These are phyloP conservation scores for Rhododendron molle DNA, from an alignment of 148 eudicot species.

Conservation along the genomic window DNA sequence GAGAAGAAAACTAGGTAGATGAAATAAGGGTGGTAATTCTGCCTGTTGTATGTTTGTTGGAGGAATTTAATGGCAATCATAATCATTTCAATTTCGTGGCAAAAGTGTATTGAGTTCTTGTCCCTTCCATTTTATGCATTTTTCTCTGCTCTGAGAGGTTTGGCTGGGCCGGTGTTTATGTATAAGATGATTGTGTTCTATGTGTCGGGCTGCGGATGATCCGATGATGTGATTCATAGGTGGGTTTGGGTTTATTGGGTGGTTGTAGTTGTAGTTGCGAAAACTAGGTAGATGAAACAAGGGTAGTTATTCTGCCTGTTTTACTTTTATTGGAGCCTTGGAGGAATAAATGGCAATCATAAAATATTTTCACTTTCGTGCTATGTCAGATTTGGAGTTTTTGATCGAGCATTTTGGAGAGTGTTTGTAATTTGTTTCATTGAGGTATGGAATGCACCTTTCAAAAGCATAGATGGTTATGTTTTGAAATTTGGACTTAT, in stretches of 20 bases:
- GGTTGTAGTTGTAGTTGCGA: conserved; percentile 47
- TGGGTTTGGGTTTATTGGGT: conserved; percentile 76
- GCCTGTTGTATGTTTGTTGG: background rate
- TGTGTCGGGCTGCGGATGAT: conserved; percentile 41
- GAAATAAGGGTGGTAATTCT: background rate
- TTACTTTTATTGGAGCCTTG: background rate
- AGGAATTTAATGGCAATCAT: conserved; percentile 1
- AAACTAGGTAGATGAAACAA: conserved; percentile 26
- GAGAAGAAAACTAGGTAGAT: conserved; percentile 38
- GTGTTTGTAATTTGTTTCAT: background rate
- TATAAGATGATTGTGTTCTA: conserved; percentile 45
- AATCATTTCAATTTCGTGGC: background rate
- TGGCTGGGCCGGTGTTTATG: conserved; percentile 63
- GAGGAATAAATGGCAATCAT: conserved; percentile 1
- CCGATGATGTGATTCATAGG: conserved; percentile 39
- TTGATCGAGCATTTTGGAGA: background rate
- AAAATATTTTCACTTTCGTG: background rate
- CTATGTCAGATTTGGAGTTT: background rate
- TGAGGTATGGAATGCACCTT: background rate
- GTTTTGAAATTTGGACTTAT: background rate
- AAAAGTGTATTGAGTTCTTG: conserved; percentile 29
- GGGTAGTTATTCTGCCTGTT: background rate
- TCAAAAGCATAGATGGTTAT: background rate
- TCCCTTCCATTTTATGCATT: conserved; percentile 61
- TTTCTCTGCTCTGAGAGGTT: conserved; percentile 52